phyloP scores from a whole-genome alignment of 768 basidiomycete genomes.

The Tricholoma flavovirens region DNA sequence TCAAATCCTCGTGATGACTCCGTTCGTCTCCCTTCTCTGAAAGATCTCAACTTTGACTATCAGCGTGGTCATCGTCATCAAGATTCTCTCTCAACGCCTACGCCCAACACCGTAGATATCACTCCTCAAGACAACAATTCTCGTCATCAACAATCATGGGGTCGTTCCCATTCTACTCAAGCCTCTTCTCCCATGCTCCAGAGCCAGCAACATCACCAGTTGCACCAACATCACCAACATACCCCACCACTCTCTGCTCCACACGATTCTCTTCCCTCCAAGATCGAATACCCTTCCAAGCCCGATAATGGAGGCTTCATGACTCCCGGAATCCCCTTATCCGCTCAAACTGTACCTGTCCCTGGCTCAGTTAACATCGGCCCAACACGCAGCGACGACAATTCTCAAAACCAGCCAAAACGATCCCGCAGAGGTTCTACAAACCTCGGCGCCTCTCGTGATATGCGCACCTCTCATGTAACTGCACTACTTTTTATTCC shows the following conservation, averaged over 20 bases:
- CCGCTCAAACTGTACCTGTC: conserved; percentile 36
- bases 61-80: conserved; percentile 25
- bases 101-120: too few relatives aligned
- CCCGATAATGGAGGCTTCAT: conserved; percentile 46
- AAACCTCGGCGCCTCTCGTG: conserved; percentile 34
- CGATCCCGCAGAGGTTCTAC: conserved; percentile 33
- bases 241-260: conserved; percentile 40
- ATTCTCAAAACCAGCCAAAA: conserved; percentile 34
- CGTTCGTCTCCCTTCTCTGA: conserved; percentile 64
- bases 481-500: conserved; percentile 18
- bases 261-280: conserved; percentile 30
- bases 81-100: too few relatives aligned
- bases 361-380: conserved; percentile 31
- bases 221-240: conserved; percentile 40
- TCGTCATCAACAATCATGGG: conserved; percentile 34
- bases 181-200: conserved; percentile 20
- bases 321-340: conserved; percentile 41
- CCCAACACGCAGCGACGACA: conserved; percentile 32
- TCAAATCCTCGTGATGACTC: conserved; percentile 34
- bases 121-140: conserved; percentile 23
- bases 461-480: conserved; percentile 48
- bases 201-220: conserved; percentile 31
- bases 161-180: conserved; percentile 19
- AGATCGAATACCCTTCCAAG: conserved; percentile 40
- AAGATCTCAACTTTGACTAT: conserved; percentile 63